These are phyloP conservation scores for Zygoascus tannicola DNA, from an alignment of 805 yeast genomes.

Conservation along the genomic window DNA sequence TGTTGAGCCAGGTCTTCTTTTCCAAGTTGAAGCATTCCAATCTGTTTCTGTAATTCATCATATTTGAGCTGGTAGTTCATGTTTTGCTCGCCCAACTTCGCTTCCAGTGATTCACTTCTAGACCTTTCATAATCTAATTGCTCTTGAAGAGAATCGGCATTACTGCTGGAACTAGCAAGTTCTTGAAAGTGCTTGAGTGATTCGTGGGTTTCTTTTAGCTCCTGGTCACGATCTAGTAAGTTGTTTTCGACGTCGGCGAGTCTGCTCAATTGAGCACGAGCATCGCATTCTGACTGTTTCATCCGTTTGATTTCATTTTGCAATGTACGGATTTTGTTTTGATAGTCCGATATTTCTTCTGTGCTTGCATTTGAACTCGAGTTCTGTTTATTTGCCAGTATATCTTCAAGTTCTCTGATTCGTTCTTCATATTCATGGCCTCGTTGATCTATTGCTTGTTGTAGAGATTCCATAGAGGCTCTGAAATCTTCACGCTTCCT, in stretches of 20 bases:
- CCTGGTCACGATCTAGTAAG: constrained; percentile 26
- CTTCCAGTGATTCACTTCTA: background rate
- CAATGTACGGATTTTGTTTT: constrained; percentile 14
- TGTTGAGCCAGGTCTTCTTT: constrained; percentile 20
- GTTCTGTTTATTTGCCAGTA: constrained; percentile 15
- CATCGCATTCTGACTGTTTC: constrained; percentile 21
- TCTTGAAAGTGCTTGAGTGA: constrained; percentile 13
- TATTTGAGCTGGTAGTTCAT: background rate
- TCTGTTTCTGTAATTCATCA: constrained; percentile 2
- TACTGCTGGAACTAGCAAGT: background rate
- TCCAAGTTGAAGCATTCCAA: constrained; percentile 22
- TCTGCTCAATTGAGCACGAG: constrained; percentile 24
- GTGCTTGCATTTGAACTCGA: constrained; percentile 15
- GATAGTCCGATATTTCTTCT: constrained; percentile 13
- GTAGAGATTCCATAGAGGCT: constrained; percentile 21
- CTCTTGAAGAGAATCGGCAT: background rate
- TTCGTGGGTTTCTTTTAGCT: constrained; percentile 15
- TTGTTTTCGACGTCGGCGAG: constrained; percentile 30
- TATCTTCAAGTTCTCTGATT: constrained; percentile 16
- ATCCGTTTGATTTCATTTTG: constrained; percentile 19
- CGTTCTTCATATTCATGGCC: constrained; percentile 22
- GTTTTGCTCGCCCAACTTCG: background rate
- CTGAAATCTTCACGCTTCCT: constrained; percentile 27
- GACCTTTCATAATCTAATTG: background rate
- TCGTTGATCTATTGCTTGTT: constrained; percentile 20